Percentiles rank a stretch among this genome's conserved stretches.
Conservation (phyloP, 768 basidiomycete species). For the Agaricus subrufescens region DNA sequence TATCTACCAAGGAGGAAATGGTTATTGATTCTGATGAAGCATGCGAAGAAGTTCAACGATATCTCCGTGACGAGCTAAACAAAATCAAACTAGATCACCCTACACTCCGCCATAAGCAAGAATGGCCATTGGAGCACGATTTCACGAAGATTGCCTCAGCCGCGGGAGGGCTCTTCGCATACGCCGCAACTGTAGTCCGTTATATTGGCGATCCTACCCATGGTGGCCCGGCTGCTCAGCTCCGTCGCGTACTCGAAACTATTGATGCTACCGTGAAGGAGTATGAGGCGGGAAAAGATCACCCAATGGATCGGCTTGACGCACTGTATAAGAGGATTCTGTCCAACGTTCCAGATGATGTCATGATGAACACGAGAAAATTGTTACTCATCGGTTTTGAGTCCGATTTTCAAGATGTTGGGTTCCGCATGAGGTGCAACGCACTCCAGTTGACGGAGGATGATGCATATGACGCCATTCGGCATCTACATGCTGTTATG, state of each 20-base stretch:
- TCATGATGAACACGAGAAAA: neutral
- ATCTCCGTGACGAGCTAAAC: too few species aligned
- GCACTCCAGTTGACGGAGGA: neutral
- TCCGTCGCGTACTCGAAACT: neutral
- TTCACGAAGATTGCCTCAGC: constrained; percentile 13
- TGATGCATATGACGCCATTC: neutral
- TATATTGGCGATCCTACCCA: constrained; percentile 13
- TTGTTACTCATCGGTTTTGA: neutral
- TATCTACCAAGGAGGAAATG: too few species aligned
- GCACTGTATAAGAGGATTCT: neutral
- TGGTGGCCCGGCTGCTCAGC: neutral
- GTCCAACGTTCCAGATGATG: neutral
- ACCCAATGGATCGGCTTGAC: neutral
- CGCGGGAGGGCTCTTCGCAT: constrained; percentile 22
- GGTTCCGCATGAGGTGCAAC: neutral
- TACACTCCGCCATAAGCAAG: too few species aligned
- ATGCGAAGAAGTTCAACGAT: too few species aligned
- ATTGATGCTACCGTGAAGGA: neutral
- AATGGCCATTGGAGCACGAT: neutral
- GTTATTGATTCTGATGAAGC: too few species aligned
- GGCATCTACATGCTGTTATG: neutral
- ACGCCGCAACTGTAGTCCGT: constrained; percentile 17
- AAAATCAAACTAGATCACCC: too few species aligned
- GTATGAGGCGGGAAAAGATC: neutral
- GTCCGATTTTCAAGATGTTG: too few species aligned